These are phyloP conservation scores for Calophaca sinica DNA, from an alignment of 306 rosid species.

Conservation along the genomic window DNA sequence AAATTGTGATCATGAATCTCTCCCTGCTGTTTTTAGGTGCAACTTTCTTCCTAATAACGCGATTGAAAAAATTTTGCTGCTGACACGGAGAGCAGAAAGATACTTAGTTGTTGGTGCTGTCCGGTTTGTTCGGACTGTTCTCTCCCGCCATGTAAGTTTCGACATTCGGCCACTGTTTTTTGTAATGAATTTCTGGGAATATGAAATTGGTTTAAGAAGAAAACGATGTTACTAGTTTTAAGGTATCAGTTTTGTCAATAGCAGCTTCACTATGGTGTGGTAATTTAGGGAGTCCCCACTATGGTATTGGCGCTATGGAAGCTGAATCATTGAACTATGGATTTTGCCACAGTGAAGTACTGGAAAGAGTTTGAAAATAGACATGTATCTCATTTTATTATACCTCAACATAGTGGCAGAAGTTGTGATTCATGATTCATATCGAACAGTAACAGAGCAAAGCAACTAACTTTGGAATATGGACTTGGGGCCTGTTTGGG, in stretches of 20 bases:
- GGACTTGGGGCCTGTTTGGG: not conserved
- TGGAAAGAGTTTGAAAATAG: not conserved
- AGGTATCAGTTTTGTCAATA: slow-evolving; percentile 33
- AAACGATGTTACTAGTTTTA: slow-evolving; percentile 10
- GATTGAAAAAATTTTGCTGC: slow-evolving; percentile 76
- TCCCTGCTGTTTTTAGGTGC: slow-evolving; percentile 64
- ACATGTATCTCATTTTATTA: not conserved
- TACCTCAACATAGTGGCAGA: not conserved
- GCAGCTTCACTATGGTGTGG: slow-evolving; percentile 1
- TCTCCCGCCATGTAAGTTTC: slow-evolving; percentile 78
- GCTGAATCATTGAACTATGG: not conserved
- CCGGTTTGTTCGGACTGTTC: slow-evolving; percentile 88
- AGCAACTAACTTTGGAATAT: not conserved
- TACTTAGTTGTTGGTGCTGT: slow-evolving; percentile 92
- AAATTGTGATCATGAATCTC: slow-evolving; percentile 28
- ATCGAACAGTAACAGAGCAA: not conserved
- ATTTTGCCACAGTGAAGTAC: not conserved
- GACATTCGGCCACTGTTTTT: not conserved
- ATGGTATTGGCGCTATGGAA: not conserved
- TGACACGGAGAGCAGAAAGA: slow-evolving; percentile 80
- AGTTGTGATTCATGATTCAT: not conserved
- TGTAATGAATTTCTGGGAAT: not conserved
- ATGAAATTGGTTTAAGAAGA: slow-evolving; percentile 20
- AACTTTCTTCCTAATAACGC: slow-evolving; percentile 76
- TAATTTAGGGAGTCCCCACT: slow-evolving; percentile 1